phyloP scores from a whole-genome alignment of 2,329 filamentous ascomycete species.

The Talaromyces sp. region DNA sequence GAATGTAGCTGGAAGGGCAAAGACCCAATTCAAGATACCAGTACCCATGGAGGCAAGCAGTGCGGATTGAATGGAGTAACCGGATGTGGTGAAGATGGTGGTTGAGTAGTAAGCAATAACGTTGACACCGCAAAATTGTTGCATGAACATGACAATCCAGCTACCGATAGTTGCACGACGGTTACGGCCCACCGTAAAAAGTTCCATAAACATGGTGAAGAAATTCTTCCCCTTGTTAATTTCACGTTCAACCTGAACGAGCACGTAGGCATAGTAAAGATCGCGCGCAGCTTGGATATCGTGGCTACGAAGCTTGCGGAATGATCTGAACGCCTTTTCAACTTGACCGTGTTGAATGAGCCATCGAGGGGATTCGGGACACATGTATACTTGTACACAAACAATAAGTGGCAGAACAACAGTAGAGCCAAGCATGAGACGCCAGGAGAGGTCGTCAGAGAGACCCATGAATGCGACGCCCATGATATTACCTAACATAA shows the following conservation, averaged over 20 bases:
- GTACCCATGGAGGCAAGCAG: constrained; percentile 62
- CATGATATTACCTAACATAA: constrained; percentile 49
- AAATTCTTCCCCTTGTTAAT: constrained; percentile 51
- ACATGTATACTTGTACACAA: constrained; percentile 61
- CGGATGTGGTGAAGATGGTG: constrained; percentile 57
- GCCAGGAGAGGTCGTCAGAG: constrained; percentile 57
- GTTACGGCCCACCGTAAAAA: constrained; percentile 61
- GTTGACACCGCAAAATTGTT: constrained; percentile 50
- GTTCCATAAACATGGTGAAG: constrained; percentile 53
- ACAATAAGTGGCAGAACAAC: constrained; percentile 60
- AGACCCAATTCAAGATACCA: constrained; percentile 64
- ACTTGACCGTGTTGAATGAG: constrained; percentile 49
- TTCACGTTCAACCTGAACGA: constrained; percentile 59
- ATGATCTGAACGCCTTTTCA: constrained; percentile 48
- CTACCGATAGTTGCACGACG: constrained; percentile 56
- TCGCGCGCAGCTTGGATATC: constrained; percentile 56
- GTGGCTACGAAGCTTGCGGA: constrained; percentile 47
- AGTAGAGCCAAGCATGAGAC: constrained; percentile 66
- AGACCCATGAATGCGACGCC: constrained; percentile 47
- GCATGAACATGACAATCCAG: constrained; percentile 59
- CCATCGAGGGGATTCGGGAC: constrained; percentile 55
- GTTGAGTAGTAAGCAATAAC: constrained; percentile 62
- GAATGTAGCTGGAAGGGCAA: constrained; percentile 61
- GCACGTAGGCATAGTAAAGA: constrained; percentile 56
- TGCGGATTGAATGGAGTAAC: constrained; percentile 51